Conservation (phyloP, 2,329 filamentous ascomycete genomes). For the Xenoacremonium recifei region DNA sequence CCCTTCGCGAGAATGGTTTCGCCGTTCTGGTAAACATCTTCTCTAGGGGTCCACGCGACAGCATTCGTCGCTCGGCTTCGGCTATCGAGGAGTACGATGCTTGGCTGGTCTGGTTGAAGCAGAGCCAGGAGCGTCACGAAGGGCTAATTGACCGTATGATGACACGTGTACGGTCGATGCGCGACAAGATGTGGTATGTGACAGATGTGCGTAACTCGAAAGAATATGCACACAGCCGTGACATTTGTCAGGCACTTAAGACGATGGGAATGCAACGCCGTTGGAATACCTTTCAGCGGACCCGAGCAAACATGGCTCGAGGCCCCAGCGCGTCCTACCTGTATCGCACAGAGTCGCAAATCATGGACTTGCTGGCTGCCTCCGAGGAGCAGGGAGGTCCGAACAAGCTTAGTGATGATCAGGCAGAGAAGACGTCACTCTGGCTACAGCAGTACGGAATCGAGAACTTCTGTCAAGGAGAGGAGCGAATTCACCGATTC, state of each 20-base stretch:
- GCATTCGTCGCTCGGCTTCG: slow-evolving; percentile 66
- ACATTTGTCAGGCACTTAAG: slow-evolving; percentile 83
- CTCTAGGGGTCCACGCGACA: slow-evolving; percentile 67
- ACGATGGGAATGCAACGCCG: slow-evolving; percentile 75
- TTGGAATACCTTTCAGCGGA: slow-evolving; percentile 50
- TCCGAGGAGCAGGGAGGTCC: slow-evolving; percentile 81
- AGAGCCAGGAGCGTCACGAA: slow-evolving; percentile 77
- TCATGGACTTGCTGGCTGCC: slow-evolving; percentile 84
- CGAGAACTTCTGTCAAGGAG: slow-evolving; percentile 91
- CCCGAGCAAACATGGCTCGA: slow-evolving; percentile 46
- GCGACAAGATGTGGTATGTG: slow-evolving; percentile 99
- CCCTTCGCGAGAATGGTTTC: slow-evolving; percentile 66
- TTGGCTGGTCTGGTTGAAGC: slow-evolving; percentile 81
- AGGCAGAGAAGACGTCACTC: slow-evolving; percentile 77
- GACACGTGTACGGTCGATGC: slow-evolving; percentile 68
- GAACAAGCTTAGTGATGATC: slow-evolving; percentile 94
- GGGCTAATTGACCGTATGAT: slow-evolving; percentile 73
- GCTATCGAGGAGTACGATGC: slow-evolving; percentile 77
- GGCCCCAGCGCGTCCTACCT: slow-evolving; percentile 61
- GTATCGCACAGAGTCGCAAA: slow-evolving; percentile 77
- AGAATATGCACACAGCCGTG: slow-evolving; percentile 81
- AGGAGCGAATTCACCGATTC: slow-evolving; percentile 92
- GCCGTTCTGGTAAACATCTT: slow-evolving; percentile 72
- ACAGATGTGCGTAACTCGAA: slow-evolving; percentile 90
- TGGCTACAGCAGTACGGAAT: slow-evolving; percentile 83